phyloP scores from a whole-genome alignment of 306 rosid genomes.

The Prunus davidiana region DNA sequence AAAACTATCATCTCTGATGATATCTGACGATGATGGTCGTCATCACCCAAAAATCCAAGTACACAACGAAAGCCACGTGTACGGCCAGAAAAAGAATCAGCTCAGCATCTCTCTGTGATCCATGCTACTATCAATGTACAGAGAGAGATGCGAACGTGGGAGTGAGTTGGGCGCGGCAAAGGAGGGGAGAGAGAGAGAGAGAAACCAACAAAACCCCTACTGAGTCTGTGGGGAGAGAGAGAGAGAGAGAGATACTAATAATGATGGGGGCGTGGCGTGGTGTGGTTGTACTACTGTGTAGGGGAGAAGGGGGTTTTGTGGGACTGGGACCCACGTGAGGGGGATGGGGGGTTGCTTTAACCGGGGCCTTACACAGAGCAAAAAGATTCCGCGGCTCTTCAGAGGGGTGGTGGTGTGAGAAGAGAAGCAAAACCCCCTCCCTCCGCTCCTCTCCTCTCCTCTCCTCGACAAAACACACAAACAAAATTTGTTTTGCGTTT shows the following conservation, averaged over 20 bases:
- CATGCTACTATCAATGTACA: neutral
- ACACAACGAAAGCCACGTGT: conserved; percentile 31
- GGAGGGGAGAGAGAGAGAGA: neutral
- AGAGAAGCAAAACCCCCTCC: neutral
- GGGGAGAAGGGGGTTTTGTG: neutral
- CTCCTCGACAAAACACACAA: neutral
- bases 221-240: neutral
- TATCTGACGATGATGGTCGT: neutral
- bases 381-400: neutral
- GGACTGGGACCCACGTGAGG: neutral
- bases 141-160: neutral
- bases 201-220: neutral
- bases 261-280: neutral
- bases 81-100: neutral
- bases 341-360: neutral
- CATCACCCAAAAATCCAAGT: neutral
- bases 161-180: neutral
- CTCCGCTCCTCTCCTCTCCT: neutral
- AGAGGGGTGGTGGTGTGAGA: neutral
- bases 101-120: neutral
- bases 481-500: neutral
- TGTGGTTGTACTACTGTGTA: neutral
- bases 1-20: neutral
- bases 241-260: neutral
- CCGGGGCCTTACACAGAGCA: neutral